phyloP scores from a whole-genome alignment of 2,329 filamentous ascomycete genomes.

The Monilinia fructigena region DNA sequence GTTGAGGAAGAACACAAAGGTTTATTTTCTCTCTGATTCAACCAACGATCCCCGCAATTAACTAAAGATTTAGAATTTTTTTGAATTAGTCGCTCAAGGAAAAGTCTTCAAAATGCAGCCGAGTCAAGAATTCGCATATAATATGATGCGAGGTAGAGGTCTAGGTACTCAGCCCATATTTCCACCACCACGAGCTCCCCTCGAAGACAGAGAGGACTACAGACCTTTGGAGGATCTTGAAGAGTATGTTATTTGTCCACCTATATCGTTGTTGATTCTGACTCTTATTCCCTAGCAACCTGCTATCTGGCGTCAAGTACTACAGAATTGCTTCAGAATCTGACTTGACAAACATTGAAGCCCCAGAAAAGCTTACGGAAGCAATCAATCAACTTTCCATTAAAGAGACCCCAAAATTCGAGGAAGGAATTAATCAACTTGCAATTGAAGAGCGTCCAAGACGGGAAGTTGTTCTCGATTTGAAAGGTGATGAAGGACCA shows the following conservation, averaged over 20 bases:
- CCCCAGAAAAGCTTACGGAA: background rate
- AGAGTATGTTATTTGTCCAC: background rate
- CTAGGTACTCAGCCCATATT: constrained; percentile 14
- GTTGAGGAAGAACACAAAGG: constrained; percentile 20
- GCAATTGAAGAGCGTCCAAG: background rate
- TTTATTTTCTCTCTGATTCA: background rate
- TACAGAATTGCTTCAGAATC: constrained; percentile 3
- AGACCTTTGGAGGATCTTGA: background rate
- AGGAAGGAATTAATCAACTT: background rate
- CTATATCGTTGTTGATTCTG: background rate
- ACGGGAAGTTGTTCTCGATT: constrained; percentile 13
- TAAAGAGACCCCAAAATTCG: background rate
- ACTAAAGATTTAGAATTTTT: constrained; percentile 12
- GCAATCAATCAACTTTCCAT: background rate
- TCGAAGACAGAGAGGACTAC: background rate
- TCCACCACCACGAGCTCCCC: background rate
- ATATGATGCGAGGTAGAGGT: constrained; percentile 20
- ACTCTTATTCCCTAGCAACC: background rate
- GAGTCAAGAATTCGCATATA: constrained; percentile 18
- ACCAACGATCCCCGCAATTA: background rate
- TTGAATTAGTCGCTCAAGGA: constrained; percentile 6
- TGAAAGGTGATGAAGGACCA: constrained; percentile 14
- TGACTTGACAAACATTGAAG: background rate
- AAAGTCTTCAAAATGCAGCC: constrained; percentile 9
- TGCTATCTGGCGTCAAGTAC: constrained; percentile 19